Percentiles rank a stretch among this genome's conserved stretches.
phyloP scores from a whole-genome alignment of 2,329 filamentous ascomycete species.

The Epichloe coenophiala region DNA sequence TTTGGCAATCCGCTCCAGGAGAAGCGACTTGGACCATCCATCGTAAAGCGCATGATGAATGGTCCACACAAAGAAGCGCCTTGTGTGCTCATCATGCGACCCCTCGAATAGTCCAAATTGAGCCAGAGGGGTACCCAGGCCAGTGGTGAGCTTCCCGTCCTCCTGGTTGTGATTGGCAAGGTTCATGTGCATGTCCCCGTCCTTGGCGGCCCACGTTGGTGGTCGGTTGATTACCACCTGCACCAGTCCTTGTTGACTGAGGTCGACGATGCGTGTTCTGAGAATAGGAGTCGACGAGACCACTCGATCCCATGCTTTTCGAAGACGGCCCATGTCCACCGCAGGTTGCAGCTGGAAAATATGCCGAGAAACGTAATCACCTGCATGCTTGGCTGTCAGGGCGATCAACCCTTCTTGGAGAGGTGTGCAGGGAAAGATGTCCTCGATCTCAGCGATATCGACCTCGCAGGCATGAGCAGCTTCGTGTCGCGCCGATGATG shows the following conservation, averaged over 20 bases:
- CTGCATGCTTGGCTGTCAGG: slow-evolving; percentile 5
- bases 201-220: slow-evolving; percentile 1
- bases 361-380: slow-evolving; percentile 9
- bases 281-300: slow-evolving; percentile 7
- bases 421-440: slow-evolving; percentile 21
- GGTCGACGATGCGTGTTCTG: slow-evolving; percentile 8
- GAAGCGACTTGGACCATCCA: slow-evolving; percentile 34
- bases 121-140: slow-evolving; percentile 7
- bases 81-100: not conserved
- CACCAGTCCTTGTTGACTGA: slow-evolving; percentile 7
- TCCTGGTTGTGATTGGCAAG: not conserved
- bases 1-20: slow-evolving; percentile 8
- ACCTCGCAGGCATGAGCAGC: slow-evolving; percentile 3
- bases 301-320: slow-evolving; percentile 8
- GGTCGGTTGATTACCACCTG: slow-evolving; percentile 7
- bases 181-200: not conserved
- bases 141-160: slow-evolving; percentile 3
- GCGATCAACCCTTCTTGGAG: slow-evolving; percentile 31
- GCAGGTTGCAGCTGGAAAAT: slow-evolving; percentile 5
- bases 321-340: slow-evolving; percentile 6
- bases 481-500: not conserved
- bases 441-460: slow-evolving; percentile 18
- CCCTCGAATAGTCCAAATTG: slow-evolving; percentile 4
- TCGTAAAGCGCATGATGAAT: slow-evolving; percentile 34
- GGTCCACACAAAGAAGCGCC: slow-evolving; percentile 7